Evolutionary conservation across 2,329 filamentous ascomycete genomes (phyloP).

Genomic region (Exophiala spinifera): DNA sequence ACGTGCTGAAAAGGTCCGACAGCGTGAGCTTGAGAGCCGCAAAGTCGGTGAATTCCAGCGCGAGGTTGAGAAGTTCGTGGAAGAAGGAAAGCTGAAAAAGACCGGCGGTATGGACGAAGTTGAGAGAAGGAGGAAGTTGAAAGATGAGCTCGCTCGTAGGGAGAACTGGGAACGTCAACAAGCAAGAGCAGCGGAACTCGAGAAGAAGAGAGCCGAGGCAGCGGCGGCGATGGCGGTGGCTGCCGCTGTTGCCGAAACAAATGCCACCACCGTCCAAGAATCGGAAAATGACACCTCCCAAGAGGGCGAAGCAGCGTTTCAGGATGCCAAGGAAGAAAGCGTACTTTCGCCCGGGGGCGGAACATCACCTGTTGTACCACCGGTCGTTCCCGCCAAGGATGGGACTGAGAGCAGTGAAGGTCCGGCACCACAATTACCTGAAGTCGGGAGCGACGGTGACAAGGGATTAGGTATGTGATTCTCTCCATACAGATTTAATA

Average conservation of each 20-base stretch:
- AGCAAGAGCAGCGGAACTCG: slow-evolving; percentile 50
- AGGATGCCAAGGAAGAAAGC: slow-evolving; percentile 21
- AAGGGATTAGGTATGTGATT: slow-evolving; percentile 43
- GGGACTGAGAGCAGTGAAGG: slow-evolving; percentile 1
- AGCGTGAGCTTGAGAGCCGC: slow-evolving; percentile 80
- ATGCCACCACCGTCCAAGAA: slow-evolving; percentile 4
- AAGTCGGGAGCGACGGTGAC: slow-evolving; percentile 87
- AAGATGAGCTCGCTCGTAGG: slow-evolving; percentile 79
- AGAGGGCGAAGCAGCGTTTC: slow-evolving; percentile 18
- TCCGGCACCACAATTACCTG: slow-evolving; percentile 11
- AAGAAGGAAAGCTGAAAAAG: slow-evolving; percentile 91
- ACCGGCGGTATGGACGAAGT: slow-evolving; percentile 92
- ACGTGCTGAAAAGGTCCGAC: slow-evolving; percentile 85
- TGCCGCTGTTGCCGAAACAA: slow-evolving; percentile 11
- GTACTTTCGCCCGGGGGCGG: slow-evolving; percentile 14
- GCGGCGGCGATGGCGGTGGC: slow-evolving; percentile 18
- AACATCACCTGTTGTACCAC: slow-evolving; percentile 3
- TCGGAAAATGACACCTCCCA: slow-evolving; percentile 13
- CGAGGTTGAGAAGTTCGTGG: slow-evolving; percentile 80
- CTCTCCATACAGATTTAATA: slow-evolving; percentile 12
- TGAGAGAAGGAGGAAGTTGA: slow-evolving; percentile 75
- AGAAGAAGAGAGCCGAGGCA: slow-evolving; percentile 32
- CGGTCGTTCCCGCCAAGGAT: slow-evolving; percentile 3
- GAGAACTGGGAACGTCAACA: slow-evolving; percentile 63
- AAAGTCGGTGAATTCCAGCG: slow-evolving; percentile 74